phyloP scores from a whole-genome alignment of 2,329 filamentous ascomycete genomes.

The Alternaria brassicae region DNA sequence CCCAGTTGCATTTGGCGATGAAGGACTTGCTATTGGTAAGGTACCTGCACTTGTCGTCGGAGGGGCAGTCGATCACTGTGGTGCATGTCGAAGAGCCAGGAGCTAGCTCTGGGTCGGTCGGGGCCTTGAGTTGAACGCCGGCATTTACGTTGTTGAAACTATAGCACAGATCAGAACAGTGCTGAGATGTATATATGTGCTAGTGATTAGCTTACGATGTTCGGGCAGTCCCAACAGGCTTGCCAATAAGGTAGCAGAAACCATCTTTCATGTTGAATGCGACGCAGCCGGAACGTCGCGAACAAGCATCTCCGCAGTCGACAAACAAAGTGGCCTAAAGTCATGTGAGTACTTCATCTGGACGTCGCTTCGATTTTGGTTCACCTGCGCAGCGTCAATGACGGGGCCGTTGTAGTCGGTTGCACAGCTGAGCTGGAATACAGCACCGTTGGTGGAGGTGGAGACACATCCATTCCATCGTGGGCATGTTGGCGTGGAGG shows the following conservation, averaged over 20 bases:
- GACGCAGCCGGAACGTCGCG: slow-evolving; percentile 6
- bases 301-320: slow-evolving; percentile 21
- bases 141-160: background rate
- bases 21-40: slow-evolving; percentile 1
- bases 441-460: slow-evolving; percentile 14
- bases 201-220: slow-evolving; percentile 7
- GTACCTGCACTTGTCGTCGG: slow-evolving; percentile 15
- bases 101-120: background rate
- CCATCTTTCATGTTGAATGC: slow-evolving; percentile 16
- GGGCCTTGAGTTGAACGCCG: slow-evolving; percentile 2
- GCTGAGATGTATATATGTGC: background rate
- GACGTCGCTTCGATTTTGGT: background rate
- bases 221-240: slow-evolving; percentile 1
- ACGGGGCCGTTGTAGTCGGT: slow-evolving; percentile 17
- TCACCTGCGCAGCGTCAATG: slow-evolving; percentile 12
- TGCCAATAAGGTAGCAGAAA: slow-evolving; percentile 24
- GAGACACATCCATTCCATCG: slow-evolving; percentile 15
- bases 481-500: slow-evolving; percentile 14
- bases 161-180: background rate
- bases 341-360: background rate
- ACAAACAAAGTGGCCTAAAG: slow-evolving; percentile 11
- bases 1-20: slow-evolving; percentile 14
- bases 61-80: slow-evolving; percentile 8
- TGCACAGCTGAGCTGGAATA: slow-evolving; percentile 15
- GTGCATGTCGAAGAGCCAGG: slow-evolving; percentile 7